Percentiles rank a stretch among this genome's conserved stretches.
Conservation (phyloP, 805 yeast species). For the Candida ortonii region DNA sequence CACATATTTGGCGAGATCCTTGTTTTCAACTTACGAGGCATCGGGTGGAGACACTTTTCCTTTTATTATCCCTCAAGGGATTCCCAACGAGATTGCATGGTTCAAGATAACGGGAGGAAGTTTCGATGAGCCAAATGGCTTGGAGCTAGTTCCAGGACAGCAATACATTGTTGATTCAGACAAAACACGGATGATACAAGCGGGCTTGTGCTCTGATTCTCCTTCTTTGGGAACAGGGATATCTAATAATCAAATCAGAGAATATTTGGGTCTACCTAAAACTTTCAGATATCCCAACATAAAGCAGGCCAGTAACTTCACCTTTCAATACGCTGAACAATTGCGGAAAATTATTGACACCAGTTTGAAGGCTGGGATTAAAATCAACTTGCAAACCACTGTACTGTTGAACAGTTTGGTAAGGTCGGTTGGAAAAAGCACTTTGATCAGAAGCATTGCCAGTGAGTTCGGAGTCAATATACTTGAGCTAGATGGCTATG, state of each 20-base stretch:
- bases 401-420: conserved; percentile 65
- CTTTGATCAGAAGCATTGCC: conserved; percentile 54
- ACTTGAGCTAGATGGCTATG: conserved; percentile 67
- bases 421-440: conserved; percentile 77
- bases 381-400: conserved; percentile 51
- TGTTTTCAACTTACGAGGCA: conserved; percentile 39
- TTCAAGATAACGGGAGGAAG: conserved; percentile 61
- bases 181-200: conserved; percentile 65
- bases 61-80: conserved; percentile 52
- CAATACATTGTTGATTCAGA: conserved; percentile 65
- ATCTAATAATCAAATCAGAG: conserved; percentile 9
- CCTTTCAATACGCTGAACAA: conserved; percentile 48
- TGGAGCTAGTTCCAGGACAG: conserved; percentile 17
- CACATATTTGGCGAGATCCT: conserved; percentile 56
- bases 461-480: conserved; percentile 62
- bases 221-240: conserved; percentile 30
- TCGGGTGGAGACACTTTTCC: conserved; percentile 24
- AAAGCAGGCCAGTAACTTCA: conserved; percentile 11
- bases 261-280: conserved; percentile 15
- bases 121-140: conserved; percentile 29
- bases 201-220: conserved; percentile 50
- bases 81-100: conserved; percentile 80
- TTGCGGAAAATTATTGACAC: conserved; percentile 56
- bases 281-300: conserved; percentile 16
- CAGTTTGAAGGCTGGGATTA: conserved; percentile 34